Evolutionary conservation across 2,329 filamentous ascomycete species (phyloP).

Genomic region (Oidium heveae): DNA sequence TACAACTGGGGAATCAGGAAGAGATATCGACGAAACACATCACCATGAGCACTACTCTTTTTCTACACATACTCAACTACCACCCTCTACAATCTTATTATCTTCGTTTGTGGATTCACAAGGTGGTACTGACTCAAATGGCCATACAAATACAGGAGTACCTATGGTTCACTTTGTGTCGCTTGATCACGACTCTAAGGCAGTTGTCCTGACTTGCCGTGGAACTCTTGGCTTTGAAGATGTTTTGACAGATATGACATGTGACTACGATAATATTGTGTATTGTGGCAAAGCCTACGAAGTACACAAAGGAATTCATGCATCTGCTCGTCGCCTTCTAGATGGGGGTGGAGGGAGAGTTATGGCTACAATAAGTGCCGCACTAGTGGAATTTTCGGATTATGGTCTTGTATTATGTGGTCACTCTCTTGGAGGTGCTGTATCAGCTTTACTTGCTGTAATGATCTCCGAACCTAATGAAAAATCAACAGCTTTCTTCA

Average conservation of each 20-base stretch:
- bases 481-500: slow-evolving; percentile 22
- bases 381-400: slow-evolving; percentile 26
- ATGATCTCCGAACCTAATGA: slow-evolving; percentile 22
- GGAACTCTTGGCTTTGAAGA: slow-evolving; percentile 31
- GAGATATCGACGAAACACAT: slow-evolving; percentile 14
- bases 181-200: slow-evolving; percentile 30
- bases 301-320: slow-evolving; percentile 30
- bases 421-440: slow-evolving; percentile 28
- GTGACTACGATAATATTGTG: slow-evolving; percentile 24
- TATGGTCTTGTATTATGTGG: slow-evolving; percentile 30
- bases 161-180: slow-evolving; percentile 30
- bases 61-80: slow-evolving; percentile 33
- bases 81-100: slow-evolving; percentile 28
- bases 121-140: slow-evolving; percentile 24
- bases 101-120: slow-evolving; percentile 30
- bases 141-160: slow-evolving; percentile 24
- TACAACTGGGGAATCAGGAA: slow-evolving; percentile 23
- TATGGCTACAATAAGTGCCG: slow-evolving; percentile 25
- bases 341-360: slow-evolving; percentile 23
- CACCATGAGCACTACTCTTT: slow-evolving; percentile 38
- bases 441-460: slow-evolving; percentile 27
- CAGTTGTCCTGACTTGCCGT: slow-evolving; percentile 27
- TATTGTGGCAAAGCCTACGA: slow-evolving; percentile 26
- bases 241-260: slow-evolving; percentile 30
- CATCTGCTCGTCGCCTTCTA: slow-evolving; percentile 25